Evolutionary conservation across 148 eudicot species (phyloP), one percentile per base, ranked within the genome.

Genomic region (Rhododendron vialii): DNA sequence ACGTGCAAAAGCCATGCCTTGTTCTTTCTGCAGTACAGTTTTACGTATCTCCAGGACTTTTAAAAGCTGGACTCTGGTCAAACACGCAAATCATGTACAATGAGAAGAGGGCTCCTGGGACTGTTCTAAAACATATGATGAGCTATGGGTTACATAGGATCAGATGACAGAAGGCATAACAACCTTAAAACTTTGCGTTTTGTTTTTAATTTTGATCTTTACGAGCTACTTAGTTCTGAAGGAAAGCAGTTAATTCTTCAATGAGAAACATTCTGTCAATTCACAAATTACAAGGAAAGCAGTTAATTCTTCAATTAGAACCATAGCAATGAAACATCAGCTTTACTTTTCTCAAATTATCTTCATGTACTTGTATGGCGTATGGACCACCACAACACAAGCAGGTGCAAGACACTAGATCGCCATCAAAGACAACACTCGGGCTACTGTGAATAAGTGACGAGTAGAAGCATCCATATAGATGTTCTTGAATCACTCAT

Each of bases 1-100:
- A 87, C 98, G 98, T 84, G 99, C 99, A 90, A 98, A 98, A 74
- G 98, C 98, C 99, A 98, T 95, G 81, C 98, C 99, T 92, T 98
- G 99, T 89, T 98, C 99, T 87, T 94, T 98, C 78, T 91, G 93
- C 55, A 98, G 92, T 81, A 94, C 95, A 17, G 65, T 91, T 94
- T 90, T 95, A 73, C 99, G 99, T 84, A 95, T 91, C 91, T 95
- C 98, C 65, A 94, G 94, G 85, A 98, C 96, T 88, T 88, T 92
- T 81, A 95, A 88, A 84, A 95, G 95, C 90, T 98, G 95, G 89
- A 91, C 92, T 90, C 99, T 98, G 91, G 85, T 88, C 35, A 87
- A 88, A 89, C 78, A 87, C 35, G 65, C 9, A 83, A 75, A 86
- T 48, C 84, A 84, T 51, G 76, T 83, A 50, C 83, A 86, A 63